Percentiles rank a stretch among this genome's conserved stretches.
Conservation (phyloP, 257 asterid genomes). For the Solanum pinnatisectum region DNA sequence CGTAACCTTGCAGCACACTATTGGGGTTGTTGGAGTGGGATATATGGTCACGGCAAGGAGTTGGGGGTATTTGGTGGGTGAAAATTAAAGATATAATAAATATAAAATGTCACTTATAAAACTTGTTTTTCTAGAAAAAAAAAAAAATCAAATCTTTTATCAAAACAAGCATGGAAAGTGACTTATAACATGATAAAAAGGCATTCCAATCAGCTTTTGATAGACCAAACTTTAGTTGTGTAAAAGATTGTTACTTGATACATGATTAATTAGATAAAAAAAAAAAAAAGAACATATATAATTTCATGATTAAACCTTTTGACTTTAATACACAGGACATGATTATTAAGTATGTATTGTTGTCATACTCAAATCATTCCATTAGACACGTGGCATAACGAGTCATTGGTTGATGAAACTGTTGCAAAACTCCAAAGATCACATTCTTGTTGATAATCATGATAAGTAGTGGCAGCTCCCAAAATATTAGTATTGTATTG, state of each 20-base stretch:
- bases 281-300: not conserved
- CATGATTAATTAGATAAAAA: not conserved
- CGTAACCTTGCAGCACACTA: not conserved
- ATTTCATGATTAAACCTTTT: not conserved
- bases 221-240: not conserved
- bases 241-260: not conserved
- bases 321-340: not conserved
- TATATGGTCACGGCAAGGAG: not conserved
- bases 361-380: not conserved
- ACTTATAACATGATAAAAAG: not conserved
- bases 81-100: not conserved
- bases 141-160: no score
- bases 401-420: slow-evolving; percentile 48
- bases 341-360: not conserved
- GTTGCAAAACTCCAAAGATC: slow-evolving; percentile 49
- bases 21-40: not conserved
- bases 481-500: not conserved
- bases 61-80: not conserved
- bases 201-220: not conserved
- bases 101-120: not conserved
- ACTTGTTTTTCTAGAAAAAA: no score
- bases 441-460: not conserved
- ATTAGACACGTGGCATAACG: slow-evolving; percentile 57
- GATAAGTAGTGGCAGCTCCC: not conserved
- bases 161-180: no score